Evolutionary conservation across 163 green algal genomes (phyloP).

Genomic region (Volvox carteri): DNA sequence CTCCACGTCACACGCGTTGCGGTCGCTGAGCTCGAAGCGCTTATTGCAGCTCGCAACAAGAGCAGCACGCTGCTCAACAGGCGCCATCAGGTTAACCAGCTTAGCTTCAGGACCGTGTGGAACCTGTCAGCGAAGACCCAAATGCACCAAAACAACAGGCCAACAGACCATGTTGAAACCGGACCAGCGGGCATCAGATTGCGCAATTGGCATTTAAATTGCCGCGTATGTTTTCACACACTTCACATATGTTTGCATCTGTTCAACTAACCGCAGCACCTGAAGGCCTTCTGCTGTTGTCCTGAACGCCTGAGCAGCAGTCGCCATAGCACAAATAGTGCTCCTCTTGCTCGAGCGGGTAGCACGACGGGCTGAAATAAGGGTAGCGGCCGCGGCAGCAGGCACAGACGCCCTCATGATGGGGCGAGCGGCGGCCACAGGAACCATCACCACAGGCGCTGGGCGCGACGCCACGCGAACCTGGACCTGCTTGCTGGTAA

Average conservation of each 20-base stretch:
- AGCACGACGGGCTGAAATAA: neutral
- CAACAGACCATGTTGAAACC: slow-evolving; percentile 24
- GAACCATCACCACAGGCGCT: slow-evolving; percentile 4
- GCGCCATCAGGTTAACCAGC: slow-evolving; percentile 92
- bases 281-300: slow-evolving; percentile 39
- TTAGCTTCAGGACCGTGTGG: slow-evolving; percentile 88
- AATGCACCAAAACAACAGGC: neutral
- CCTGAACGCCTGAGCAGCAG: slow-evolving; percentile 38
- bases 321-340: slow-evolving; percentile 45
- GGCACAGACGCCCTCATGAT: neutral
- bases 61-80: slow-evolving; percentile 75
- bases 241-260: no score
- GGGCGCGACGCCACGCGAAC: slow-evolving; percentile 8
- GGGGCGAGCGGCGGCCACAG: neutral
- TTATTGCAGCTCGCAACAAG: slow-evolving; percentile 79
- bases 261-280: neutral
- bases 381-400: neutral
- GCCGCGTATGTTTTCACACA: no score
- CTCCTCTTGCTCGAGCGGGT: neutral
- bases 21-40: slow-evolving; percentile 91
- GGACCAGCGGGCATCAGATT: no score
- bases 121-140: slow-evolving; percentile 11
- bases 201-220: no score
- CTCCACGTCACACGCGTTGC: slow-evolving; percentile 98
- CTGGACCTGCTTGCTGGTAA: slow-evolving; percentile 50